A percentile compares a stretch with the other conserved stretches of the same genome.
These are phyloP conservation scores for Globisporangium polare DNA, from an alignment of 352 stramenopile genomes.

Conservation along the genomic window DNA sequence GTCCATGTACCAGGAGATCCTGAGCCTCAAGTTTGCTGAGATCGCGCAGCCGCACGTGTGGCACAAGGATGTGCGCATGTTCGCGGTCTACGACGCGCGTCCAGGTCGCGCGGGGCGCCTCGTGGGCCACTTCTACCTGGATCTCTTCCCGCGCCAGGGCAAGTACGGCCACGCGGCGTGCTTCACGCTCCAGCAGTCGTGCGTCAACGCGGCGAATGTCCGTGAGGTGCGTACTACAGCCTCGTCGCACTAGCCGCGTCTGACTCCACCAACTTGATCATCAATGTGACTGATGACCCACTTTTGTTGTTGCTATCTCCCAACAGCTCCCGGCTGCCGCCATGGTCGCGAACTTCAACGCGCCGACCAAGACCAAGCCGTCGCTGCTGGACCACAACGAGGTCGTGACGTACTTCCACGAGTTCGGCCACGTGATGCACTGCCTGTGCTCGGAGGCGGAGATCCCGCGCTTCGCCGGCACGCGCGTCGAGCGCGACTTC, in stretches of 20 bases:
- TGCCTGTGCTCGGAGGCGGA: conserved; percentile 81
- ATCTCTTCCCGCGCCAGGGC: conserved; percentile 80
- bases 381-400: conserved; percentile 80
- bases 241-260: background rate
- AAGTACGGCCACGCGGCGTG: conserved; percentile 90
- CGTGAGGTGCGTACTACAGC: conserved; percentile 25
- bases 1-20: conserved; percentile 86
- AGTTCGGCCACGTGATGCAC: conserved; percentile 91
- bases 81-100: conserved; percentile 73
- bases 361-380: conserved; percentile 70
- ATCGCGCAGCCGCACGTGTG: conserved; percentile 76
- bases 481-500: conserved; percentile 83
- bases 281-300: background rate
- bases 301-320: conserved; percentile 11
- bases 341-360: conserved; percentile 91
- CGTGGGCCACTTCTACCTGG: conserved; percentile 87
- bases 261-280: background rate
- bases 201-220: conserved; percentile 50
- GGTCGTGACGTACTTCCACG: conserved; percentile 89
- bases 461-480: conserved; percentile 74
- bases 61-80: conserved; percentile 89
- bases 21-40: conserved; percentile 85
- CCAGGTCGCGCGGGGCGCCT: conserved; percentile 44
- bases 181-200: conserved; percentile 85
- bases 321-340: conserved; percentile 64